Conservation (phyloP, 352 stramenopile species). For the Globisporangium sylvaticum region DNA sequence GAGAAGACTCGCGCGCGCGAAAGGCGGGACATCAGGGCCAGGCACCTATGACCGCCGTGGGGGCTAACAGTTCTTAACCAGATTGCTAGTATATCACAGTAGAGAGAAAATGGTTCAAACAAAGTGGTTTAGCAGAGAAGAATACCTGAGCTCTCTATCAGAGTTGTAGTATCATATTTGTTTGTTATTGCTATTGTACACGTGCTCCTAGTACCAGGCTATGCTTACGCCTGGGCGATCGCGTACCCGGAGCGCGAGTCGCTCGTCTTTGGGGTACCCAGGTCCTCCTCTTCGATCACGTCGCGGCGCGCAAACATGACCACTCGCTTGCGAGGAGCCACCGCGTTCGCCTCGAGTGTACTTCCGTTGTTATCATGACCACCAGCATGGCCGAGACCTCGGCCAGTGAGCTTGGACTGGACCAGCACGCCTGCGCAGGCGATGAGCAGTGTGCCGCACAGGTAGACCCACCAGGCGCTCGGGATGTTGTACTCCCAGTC, state of each 20-base stretch:
- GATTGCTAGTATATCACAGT: not conserved
- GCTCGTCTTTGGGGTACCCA: constrained; percentile 1
- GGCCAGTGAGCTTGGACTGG: constrained; percentile 29
- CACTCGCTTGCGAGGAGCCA: not conserved
- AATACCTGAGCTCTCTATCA: not conserved
- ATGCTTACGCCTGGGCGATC: not conserved
- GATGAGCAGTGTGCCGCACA: constrained; percentile 35
- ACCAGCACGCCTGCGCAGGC: constrained; percentile 32
- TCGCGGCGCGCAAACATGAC: constrained; percentile 6
- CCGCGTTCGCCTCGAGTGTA: not conserved
- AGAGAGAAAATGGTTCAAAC: not conserved
- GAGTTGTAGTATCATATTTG: not conserved
- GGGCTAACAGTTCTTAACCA: constrained; percentile 21
- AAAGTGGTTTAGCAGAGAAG: not conserved
- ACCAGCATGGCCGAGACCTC: not conserved
- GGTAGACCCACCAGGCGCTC: constrained; percentile 50
- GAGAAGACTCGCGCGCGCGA: constrained; percentile 23
- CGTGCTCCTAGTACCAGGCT: no score
- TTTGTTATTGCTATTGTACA: not conserved
- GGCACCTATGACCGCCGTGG: constrained; percentile 36
- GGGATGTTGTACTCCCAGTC: constrained; percentile 47
- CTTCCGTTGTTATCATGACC: not conserved
- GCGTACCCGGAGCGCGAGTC: constrained; percentile 1
- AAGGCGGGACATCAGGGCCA: constrained; percentile 24
- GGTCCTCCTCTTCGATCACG: not conserved